Conservation (phyloP, 495 filamentous ascomycete species). For the Aspergillus bridgeri region DNA sequence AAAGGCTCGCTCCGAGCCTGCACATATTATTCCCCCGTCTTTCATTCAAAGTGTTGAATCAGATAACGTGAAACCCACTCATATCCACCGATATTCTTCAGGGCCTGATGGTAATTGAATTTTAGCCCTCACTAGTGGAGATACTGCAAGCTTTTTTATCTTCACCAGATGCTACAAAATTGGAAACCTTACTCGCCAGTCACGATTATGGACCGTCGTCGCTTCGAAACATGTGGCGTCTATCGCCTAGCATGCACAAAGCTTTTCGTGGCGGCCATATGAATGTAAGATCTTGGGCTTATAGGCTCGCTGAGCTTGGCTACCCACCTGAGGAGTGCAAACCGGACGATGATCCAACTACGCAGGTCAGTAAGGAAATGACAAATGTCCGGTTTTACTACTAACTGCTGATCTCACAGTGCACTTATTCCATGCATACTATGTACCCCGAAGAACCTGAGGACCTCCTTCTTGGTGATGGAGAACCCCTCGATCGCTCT, state of each 20-base stretch:
- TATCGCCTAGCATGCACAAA: slow-evolving; percentile 14
- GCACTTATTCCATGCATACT: background rate
- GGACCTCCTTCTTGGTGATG: background rate
- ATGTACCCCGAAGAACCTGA: background rate
- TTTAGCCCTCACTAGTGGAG: background rate
- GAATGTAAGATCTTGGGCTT: background rate
- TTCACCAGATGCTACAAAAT: background rate
- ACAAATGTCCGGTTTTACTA: background rate
- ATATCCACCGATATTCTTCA: background rate
- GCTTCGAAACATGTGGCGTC: slow-evolving; percentile 10
- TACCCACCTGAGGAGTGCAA: background rate
- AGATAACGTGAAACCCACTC: background rate
- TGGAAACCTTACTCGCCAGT: background rate
- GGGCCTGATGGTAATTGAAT: background rate
- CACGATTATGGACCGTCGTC: background rate
- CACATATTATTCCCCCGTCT: slow-evolving; percentile 15
- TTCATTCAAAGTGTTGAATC: slow-evolving; percentile 4
- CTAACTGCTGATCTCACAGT: slow-evolving; percentile 1
- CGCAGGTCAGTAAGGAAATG: background rate
- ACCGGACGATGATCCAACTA: background rate
- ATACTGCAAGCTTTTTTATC: slow-evolving; percentile 5
- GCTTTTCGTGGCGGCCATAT: slow-evolving; percentile 16
- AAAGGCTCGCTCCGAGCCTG: slow-evolving; percentile 1
- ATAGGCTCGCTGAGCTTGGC: background rate
- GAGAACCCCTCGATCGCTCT: background rate